Conservation (phyloP, 805 yeast species). For the Jamesozyma jinghongensis region DNA sequence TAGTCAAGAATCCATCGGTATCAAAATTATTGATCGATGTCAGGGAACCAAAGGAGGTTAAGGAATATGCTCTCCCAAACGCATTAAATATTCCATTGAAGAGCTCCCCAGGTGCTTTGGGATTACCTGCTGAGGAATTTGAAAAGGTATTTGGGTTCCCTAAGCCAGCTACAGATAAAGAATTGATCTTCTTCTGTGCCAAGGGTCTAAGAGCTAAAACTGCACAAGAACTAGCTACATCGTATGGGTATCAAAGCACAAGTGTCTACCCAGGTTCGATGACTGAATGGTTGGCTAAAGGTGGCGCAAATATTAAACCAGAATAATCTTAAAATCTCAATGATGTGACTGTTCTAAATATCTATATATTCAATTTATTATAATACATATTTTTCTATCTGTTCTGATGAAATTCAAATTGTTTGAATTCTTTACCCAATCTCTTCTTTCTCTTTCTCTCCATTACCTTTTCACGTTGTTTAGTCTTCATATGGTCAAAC, state of each 20-base stretch:
- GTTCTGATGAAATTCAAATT: conserved; percentile 35
- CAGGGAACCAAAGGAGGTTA: conserved; percentile 78
- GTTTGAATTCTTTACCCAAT: conserved; percentile 68
- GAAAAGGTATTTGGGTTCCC: conserved; percentile 68
- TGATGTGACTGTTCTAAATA: conserved; percentile 1
- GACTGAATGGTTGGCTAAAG: conserved; percentile 61
- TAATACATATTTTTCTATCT: conserved; percentile 1
- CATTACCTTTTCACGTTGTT: conserved; percentile 71
- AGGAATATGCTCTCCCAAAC: conserved; percentile 68
- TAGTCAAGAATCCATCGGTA: conserved; percentile 40
- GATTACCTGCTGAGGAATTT: conserved; percentile 69
- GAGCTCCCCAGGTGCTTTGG: conserved; percentile 86
- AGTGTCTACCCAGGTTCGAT: conserved; percentile 83
- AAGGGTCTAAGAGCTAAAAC: conserved; percentile 88
- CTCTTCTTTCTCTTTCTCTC: conserved; percentile 82
- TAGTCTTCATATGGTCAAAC: conserved; percentile 61
- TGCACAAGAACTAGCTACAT: conserved; percentile 84
- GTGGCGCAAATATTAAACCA: conserved; percentile 16
- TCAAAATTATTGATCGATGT: conserved; percentile 68
- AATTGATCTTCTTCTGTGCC: conserved; percentile 80
- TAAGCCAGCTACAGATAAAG: conserved; percentile 65
- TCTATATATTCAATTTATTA: background rate
- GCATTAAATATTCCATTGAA: conserved; percentile 85
- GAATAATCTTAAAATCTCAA: background rate
- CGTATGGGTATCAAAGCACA: conserved; percentile 78